These are phyloP conservation scores for Harringtonia lauricola DNA, from an alignment of 2,329 filamentous ascomycete genomes.

Conservation along the genomic window DNA sequence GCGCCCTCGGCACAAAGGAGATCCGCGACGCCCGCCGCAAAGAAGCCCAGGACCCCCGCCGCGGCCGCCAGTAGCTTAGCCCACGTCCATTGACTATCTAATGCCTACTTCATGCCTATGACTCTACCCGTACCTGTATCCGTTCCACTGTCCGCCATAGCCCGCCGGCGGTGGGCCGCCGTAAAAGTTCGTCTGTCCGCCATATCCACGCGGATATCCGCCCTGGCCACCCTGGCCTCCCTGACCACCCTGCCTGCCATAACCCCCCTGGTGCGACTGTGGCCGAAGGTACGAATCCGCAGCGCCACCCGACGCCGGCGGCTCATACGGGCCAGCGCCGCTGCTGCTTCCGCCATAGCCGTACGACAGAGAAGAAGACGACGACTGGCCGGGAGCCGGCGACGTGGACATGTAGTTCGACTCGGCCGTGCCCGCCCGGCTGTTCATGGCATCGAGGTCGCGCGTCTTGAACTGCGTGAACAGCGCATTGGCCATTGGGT, in stretches of 20 bases:
- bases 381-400: slow-evolving; percentile 16
- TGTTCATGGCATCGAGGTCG: slow-evolving; percentile 44
- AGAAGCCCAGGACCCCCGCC: slow-evolving; percentile 73
- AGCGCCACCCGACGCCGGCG: slow-evolving; percentile 5
- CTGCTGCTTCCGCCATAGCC: slow-evolving; percentile 18
- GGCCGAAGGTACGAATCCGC: slow-evolving; percentile 8
- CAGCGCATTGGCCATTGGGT: slow-evolving; percentile 39
- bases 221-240: neutral
- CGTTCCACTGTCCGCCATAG: no score
- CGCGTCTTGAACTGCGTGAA: slow-evolving; percentile 51
- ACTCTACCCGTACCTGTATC: no score
- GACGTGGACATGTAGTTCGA: slow-evolving; percentile 22
- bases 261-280: neutral
- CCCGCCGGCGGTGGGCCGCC: no score
- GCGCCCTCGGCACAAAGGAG: slow-evolving; percentile 86
- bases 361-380: slow-evolving; percentile 25
- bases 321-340: neutral
- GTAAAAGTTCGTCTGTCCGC: no score
- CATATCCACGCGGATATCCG: neutral
- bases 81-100: no score
- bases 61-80: slow-evolving; percentile 38
- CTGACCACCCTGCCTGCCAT: neutral
- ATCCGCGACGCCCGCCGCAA: slow-evolving; percentile 70
- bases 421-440: slow-evolving; percentile 24
- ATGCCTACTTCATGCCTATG: no score